Evolutionary conservation across 129 eudicot genomes (phyloP).

Genomic region (Silybum marianum): DNA sequence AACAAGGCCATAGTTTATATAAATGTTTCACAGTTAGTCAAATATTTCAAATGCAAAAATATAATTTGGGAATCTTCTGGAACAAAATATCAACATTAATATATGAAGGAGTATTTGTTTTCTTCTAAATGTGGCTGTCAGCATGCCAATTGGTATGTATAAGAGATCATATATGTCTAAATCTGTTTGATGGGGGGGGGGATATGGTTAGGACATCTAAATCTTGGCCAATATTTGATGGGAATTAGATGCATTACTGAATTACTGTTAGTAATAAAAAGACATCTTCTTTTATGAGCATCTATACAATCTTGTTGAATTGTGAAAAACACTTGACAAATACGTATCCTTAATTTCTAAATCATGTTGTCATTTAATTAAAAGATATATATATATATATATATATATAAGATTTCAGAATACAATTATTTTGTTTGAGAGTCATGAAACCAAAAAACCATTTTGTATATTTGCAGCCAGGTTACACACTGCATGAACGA

Average conservation of each 20-base stretch:
- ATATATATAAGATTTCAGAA: neutral
- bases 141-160: too few species aligned
- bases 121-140: neutral
- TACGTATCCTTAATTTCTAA: neutral
- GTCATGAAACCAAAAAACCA: neutral
- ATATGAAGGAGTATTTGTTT: neutral
- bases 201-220: neutral
- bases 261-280: neutral
- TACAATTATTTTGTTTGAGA: neutral
- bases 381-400: neutral
- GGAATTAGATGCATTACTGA: neutral
- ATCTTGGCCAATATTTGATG: neutral
- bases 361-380: neutral
- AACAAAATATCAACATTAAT: neutral
- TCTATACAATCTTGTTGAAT: neutral
- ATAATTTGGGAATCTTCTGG: neutral
- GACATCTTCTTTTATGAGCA: neutral
- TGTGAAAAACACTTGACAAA: neutral
- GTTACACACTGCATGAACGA: constrained; percentile 37
- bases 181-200: neutral
- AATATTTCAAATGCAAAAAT: neutral
- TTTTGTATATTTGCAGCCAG: constrained; percentile 23
- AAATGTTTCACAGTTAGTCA: neutral
- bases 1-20: neutral
- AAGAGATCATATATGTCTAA: neutral